Evolutionary conservation across 2,329 filamentous ascomycete genomes (phyloP).

Genomic region (Ceratocystis huliohia): DNA sequence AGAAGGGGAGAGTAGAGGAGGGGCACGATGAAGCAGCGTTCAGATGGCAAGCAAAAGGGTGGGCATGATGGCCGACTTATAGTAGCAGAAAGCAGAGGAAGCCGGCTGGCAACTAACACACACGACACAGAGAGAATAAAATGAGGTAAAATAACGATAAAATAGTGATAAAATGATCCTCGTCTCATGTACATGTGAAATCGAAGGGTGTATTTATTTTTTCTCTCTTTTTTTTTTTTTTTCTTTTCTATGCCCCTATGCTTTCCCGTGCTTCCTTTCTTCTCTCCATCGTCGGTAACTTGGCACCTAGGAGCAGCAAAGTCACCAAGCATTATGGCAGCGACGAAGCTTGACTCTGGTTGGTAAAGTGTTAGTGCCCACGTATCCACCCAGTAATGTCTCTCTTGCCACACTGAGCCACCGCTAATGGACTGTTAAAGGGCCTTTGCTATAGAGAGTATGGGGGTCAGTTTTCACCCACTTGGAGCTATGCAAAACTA

Average conservation of each 20-base stretch:
- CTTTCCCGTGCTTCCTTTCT: not conserved
- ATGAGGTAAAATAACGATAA: not conserved
- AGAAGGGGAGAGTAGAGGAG: not conserved
- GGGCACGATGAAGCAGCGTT: not conserved
- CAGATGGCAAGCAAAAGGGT: not conserved
- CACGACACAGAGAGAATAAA: not conserved
- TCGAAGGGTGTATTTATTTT: no score
- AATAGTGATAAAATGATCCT: no score
- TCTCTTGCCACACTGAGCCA: conserved; percentile 8
- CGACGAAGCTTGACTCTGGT: not conserved
- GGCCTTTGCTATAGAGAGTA: not conserved
- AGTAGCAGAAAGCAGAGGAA: not conserved
- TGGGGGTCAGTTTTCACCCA: not conserved
- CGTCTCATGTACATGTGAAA: no score
- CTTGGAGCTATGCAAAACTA: not conserved
- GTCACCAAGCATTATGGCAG: conserved; percentile 1
- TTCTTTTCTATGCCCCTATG: not conserved
- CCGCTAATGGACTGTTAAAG: not conserved
- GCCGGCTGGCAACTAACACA: no score
- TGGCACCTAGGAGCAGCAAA: not conserved
- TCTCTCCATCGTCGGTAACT: not conserved
- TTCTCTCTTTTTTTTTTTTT: no score
- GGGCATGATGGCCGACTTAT: conserved; percentile 6
- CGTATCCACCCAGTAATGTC: not conserved
- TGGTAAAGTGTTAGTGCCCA: not conserved